Evolutionary conservation across 805 yeast genomes (phyloP).

Genomic region (Candida morakotiae): DNA sequence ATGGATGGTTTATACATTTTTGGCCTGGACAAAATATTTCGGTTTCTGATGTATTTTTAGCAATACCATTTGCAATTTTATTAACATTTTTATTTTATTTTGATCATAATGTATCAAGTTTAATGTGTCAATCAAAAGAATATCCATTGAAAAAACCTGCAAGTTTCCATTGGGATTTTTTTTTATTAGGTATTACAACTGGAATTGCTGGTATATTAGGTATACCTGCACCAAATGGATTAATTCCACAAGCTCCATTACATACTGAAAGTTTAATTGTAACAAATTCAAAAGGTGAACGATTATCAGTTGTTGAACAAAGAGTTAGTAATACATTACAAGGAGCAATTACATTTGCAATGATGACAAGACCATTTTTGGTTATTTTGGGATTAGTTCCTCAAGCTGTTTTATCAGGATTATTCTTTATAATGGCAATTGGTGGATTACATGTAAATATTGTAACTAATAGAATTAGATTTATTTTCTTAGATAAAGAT

Average conservation of each 20-base stretch:
- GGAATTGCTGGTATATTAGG: constrained; percentile 86
- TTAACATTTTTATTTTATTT: constrained; percentile 84
- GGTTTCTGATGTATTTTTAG: constrained; percentile 77
- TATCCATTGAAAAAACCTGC: constrained; percentile 84
- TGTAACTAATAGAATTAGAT: constrained; percentile 59
- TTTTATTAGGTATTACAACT: constrained; percentile 79
- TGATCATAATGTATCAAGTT: constrained; percentile 91
- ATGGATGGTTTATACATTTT: constrained; percentile 76
- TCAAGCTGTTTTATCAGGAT: constrained; percentile 87
- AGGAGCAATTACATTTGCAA: constrained; percentile 76
- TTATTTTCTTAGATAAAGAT: constrained; percentile 54
- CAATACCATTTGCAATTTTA: constrained; percentile 87
- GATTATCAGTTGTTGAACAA: constrained; percentile 77
- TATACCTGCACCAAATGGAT: constrained; percentile 93
- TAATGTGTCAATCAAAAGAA: constrained; percentile 84
- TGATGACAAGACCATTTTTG: constrained; percentile 87
- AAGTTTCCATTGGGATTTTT: constrained; percentile 89
- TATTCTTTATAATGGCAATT: constrained; percentile 91
- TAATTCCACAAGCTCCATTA: constrained; percentile 95
- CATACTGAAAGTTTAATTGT: constrained; percentile 79
- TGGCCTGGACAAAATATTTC: constrained; percentile 57
- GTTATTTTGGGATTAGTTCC: constrained; percentile 81
- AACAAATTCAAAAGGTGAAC: constrained; percentile 35
- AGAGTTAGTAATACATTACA: constrained; percentile 80
- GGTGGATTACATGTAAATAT: constrained; percentile 69